Conservation (phyloP, 305 asterid species). For the Rubia tinctorum region DNA sequence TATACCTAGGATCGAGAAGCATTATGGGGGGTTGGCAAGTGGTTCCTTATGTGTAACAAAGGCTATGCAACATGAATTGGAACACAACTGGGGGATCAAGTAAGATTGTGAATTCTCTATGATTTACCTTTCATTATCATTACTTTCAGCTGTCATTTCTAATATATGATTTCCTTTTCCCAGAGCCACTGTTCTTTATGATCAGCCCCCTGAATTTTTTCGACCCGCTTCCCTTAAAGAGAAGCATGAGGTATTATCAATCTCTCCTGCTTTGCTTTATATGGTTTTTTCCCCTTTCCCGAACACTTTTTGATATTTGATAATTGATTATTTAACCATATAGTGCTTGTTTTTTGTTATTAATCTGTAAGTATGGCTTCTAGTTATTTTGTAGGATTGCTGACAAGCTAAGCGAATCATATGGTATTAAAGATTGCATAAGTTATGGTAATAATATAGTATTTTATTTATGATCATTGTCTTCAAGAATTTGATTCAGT, state of each 20-base stretch:
- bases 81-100: constrained; percentile 89
- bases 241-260: constrained; percentile 68
- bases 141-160: constrained; percentile 5
- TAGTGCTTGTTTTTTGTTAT: constrained; percentile 21
- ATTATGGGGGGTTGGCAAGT: constrained; percentile 76
- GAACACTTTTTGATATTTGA: background rate
- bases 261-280: constrained; percentile 7
- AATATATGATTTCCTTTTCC: constrained; percentile 7
- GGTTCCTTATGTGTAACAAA: constrained; percentile 94
- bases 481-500: constrained; percentile 19
- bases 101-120: constrained; percentile 32
- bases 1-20: constrained; percentile 82
- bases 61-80: constrained; percentile 98
- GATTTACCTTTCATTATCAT: constrained; percentile 3
- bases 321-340: constrained; percentile 16
- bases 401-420: constrained; percentile 48
- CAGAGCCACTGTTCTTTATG: constrained; percentile 92
- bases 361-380: constrained; percentile 31
- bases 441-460: constrained; percentile 49
- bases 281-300: background rate
- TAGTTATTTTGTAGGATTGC: constrained; percentile 86
- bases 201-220: constrained; percentile 95
- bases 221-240: constrained; percentile 71
- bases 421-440: constrained; percentile 71
- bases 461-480: constrained; percentile 15